Percentiles rank a stretch among this genome's conserved stretches.
phyloP scores from a whole-genome alignment of 768 basidiomycete genomes.

The Amanita jacksonii region DNA sequence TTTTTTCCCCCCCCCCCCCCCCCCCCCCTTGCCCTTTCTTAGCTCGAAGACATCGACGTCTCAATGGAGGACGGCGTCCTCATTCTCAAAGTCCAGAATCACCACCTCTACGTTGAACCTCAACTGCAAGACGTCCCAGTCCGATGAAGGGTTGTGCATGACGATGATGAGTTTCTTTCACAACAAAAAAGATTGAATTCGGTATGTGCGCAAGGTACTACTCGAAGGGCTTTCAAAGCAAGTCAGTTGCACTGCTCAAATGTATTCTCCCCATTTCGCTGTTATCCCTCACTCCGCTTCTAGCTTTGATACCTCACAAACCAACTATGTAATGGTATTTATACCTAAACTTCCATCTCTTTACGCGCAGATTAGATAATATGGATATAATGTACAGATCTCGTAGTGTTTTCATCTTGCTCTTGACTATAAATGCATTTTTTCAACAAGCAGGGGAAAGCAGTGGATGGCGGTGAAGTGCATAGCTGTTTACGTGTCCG shows the following conservation, averaged over 20 bases:
- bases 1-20: too few relatives aligned
- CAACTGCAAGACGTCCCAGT: slow-evolving; percentile 43
- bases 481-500: too few relatives aligned
- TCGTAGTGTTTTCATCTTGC: slow-evolving; percentile 2
- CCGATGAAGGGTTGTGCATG: slow-evolving; percentile 21
- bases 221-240: too few relatives aligned
- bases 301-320: not conserved
- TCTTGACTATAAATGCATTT: not conserved
- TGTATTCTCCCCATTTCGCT: not conserved
- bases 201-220: not conserved
- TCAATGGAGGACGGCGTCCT: slow-evolving; percentile 55
- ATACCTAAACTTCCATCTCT: too few relatives aligned
- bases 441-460: not conserved
- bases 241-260: not conserved
- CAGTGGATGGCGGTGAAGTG: too few relatives aligned
- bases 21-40: slow-evolving; percentile 12
- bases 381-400: not conserved
- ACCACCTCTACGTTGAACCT: not conserved
- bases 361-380: not conserved
- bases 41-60: slow-evolving; percentile 47
- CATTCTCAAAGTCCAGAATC: slow-evolving; percentile 33
- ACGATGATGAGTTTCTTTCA: not conserved
- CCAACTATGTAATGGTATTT: not conserved
- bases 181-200: not conserved
- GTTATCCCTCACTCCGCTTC: not conserved